Conservation (phyloP, 2,329 filamentous ascomycete species). For the Aspergillus hiratsukae region DNA sequence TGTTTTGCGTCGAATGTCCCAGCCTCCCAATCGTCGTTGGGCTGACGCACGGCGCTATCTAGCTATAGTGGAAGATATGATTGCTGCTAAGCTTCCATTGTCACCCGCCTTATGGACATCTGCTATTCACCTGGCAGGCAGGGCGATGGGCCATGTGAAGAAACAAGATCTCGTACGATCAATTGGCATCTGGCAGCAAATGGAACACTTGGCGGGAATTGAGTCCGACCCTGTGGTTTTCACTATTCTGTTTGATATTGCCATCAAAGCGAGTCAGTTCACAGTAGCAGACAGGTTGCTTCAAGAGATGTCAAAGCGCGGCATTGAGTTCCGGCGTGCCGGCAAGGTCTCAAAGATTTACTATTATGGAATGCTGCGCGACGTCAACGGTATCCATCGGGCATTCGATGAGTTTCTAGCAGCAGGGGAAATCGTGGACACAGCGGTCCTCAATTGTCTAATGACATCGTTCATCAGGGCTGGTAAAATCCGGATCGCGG, state of each 20-base stretch:
- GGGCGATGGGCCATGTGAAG: conserved; percentile 59
- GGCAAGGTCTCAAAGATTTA: conserved; percentile 79
- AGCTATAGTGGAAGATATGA: conserved; percentile 76
- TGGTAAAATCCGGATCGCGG: conserved; percentile 70
- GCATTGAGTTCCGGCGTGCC: conserved; percentile 67
- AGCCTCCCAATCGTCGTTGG: conserved; percentile 37
- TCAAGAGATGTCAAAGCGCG: conserved; percentile 70
- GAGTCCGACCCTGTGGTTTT: conserved; percentile 75
- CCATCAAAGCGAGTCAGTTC: conserved; percentile 80
- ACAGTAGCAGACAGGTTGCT: conserved; percentile 78
- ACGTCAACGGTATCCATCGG: conserved; percentile 68
- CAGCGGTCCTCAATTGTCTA: conserved; percentile 78
- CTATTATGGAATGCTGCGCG: conserved; percentile 70
- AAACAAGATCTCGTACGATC: conserved; percentile 62
- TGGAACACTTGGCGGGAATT: conserved; percentile 70
- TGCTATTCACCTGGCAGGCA: conserved; percentile 73
- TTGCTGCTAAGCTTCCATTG: conserved; percentile 65
- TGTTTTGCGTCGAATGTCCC: conserved; percentile 65
- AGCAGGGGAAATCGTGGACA: conserved; percentile 82
- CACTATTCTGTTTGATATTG: conserved; percentile 86
- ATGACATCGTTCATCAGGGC: conserved; percentile 72
- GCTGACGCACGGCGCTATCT: conserved; percentile 73
- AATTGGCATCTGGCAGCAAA: conserved; percentile 78
- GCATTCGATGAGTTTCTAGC: conserved; percentile 82
- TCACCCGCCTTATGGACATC: conserved; percentile 72